Conservation (phyloP, 2,329 filamentous ascomycete species). For the Claviceps arundinis region DNA sequence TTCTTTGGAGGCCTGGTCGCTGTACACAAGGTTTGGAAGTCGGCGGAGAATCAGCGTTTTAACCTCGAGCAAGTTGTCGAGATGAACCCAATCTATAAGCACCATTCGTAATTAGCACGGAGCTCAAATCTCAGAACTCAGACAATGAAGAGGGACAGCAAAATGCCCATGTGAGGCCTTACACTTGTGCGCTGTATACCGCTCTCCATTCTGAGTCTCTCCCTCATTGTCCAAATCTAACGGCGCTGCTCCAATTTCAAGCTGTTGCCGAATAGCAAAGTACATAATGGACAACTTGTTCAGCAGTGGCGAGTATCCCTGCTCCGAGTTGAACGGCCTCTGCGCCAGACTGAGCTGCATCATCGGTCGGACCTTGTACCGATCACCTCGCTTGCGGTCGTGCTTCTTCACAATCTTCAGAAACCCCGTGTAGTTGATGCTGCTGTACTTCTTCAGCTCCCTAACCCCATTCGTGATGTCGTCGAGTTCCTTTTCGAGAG, state of each 20-base stretch:
- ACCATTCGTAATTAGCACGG: not conserved
- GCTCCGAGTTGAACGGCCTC: slow-evolving; percentile 85
- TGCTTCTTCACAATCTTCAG: slow-evolving; percentile 99
- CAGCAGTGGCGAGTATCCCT: slow-evolving; percentile 75
- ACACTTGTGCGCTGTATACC: slow-evolving; percentile 81
- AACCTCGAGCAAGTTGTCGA: slow-evolving; percentile 89
- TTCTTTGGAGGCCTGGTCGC: slow-evolving; percentile 71
- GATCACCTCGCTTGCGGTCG: slow-evolving; percentile 76
- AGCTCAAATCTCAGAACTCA: not conserved
- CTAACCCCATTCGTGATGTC: slow-evolving; percentile 79
- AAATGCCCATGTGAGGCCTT: slow-evolving; percentile 17
- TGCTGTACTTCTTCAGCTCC: slow-evolving; percentile 88
- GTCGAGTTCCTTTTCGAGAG: slow-evolving; percentile 71
- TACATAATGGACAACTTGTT: slow-evolving; percentile 93
- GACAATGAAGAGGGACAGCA: too few species aligned
- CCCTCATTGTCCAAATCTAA: slow-evolving; percentile 37
- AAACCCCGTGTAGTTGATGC: slow-evolving; percentile 94
- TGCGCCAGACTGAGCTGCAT: slow-evolving; percentile 82
- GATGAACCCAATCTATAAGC: slow-evolving; percentile 76
- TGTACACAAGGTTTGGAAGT: slow-evolving; percentile 85
- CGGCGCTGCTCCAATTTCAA: slow-evolving; percentile 42
- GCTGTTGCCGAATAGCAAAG: slow-evolving; percentile 76
- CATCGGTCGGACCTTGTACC: slow-evolving; percentile 81
- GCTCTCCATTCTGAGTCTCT: slow-evolving; percentile 51
- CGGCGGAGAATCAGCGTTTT: slow-evolving; percentile 90